Evolutionary conservation across 2,329 filamentous ascomycete species (phyloP), one percentile per base, ranked within the genome.

Genomic region (Alternaria consortialis): DNA sequence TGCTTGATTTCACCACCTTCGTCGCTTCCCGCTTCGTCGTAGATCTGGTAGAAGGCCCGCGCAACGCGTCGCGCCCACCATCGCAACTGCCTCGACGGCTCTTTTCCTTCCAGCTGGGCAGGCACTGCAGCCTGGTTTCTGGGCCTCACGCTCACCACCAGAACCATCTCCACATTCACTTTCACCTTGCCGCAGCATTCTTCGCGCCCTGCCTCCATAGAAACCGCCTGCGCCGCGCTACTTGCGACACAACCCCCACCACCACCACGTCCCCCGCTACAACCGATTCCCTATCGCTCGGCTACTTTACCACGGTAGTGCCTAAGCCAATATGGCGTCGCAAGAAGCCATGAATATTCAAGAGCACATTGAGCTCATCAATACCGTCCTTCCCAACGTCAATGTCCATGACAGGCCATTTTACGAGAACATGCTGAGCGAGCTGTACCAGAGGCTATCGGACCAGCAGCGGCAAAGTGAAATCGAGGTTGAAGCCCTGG

Each of bases 11-110:
- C 34, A 48, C 7, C 17, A 29, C 42, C 11, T 20, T 42, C 23
- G 23, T 44, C 27, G 34, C 29, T 50, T 36, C 42, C 32, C 39
- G 44, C 20, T 36, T 43, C 29, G 37, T n/a, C 17, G 23, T 25
- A 34, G 17, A n/a, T 44, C 36, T 17, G 20, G 34, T 15, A 29
- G 34, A 40, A 47, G 48, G 48, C 9, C 36, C 50, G 58, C 57
- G 54, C 54, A 61, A 53, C 62, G 62, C 58, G 62, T 64, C 51
- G 58, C 46, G 54, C 32, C 56, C 32, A 20, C 46, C 36, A 58
- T 53, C 40, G 50, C 37, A 53, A 58, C 51, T 51, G 59, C 55
- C 59, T 51, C 50, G n/a, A 58, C 42, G 50, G 44, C 55, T 27
- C 25, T 29, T 60, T 44, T 39, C 53, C 42, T 42, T 17, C 44